These are phyloP conservation scores for Monosporascus sp. DNA, from an alignment of 2,329 filamentous ascomycete genomes.

Conservation along the genomic window DNA sequence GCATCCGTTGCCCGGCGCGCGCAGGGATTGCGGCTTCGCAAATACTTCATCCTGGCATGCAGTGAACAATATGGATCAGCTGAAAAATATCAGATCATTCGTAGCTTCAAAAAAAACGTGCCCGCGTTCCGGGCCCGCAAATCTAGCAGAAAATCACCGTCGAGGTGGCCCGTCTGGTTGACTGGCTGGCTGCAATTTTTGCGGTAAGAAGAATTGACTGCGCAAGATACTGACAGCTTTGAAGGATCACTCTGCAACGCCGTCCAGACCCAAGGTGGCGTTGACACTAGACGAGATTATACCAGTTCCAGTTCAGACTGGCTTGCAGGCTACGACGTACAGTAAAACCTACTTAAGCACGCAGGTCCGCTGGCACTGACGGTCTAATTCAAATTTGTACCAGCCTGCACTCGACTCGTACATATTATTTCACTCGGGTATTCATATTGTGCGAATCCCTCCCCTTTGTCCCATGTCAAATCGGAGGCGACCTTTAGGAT, in stretches of 20 bases:
- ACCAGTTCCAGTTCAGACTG: no score
- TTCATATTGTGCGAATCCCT: neutral
- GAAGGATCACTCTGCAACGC: neutral
- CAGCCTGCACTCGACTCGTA: neutral
- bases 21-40: neutral
- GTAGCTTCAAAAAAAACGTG: neutral
- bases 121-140: neutral
- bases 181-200: no score
- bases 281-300: no score
- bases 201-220: no score
- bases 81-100: neutral
- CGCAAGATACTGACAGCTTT: neutral
- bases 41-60: neutral
- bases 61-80: neutral
- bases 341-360: neutral
- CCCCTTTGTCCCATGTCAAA: neutral
- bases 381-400: neutral
- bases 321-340: neutral
- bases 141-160: neutral
- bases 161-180: neutral
- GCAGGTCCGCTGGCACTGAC: no score
- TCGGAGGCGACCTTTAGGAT: neutral
- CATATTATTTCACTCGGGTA: neutral
- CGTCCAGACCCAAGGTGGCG: neutral
- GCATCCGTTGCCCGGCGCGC: neutral